phyloP scores from a whole-genome alignment of 192 early-diverging fungal genomes.

The Gorgonomyces haynaldii region DNA sequence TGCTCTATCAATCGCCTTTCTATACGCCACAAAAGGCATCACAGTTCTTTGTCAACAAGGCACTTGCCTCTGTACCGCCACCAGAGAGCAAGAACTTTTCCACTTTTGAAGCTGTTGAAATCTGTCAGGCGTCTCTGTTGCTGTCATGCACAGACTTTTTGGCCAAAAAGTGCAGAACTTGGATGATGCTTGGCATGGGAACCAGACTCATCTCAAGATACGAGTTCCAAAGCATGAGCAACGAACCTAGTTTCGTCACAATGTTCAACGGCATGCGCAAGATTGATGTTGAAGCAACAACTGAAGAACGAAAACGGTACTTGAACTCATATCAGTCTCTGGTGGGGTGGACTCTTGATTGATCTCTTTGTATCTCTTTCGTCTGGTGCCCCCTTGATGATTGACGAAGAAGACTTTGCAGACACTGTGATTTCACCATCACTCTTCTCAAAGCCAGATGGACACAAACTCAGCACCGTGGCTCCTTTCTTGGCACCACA shows the following conservation, averaged over 20 bases:
- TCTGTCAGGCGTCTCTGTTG: slow-evolving; percentile 6
- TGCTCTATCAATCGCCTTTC: slow-evolving; percentile 20
- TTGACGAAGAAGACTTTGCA: slow-evolving; percentile 17
- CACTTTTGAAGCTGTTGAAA: neutral
- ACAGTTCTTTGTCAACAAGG: slow-evolving; percentile 13
- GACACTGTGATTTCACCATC: slow-evolving; percentile 8
- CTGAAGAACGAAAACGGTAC: slow-evolving; percentile 20
- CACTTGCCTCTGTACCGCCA: slow-evolving; percentile 1
- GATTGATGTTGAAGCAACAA: neutral
- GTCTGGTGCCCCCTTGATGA: slow-evolving; percentile 7
- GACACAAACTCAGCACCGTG: neutral
- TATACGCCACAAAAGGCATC: slow-evolving; percentile 19
- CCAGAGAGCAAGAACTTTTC: slow-evolving; percentile 2
- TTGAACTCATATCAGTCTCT: slow-evolving; percentile 6
- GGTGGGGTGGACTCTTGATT: slow-evolving; percentile 15
- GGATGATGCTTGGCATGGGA: slow-evolving; percentile 10
- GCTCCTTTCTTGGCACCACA: neutral
- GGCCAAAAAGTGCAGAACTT: neutral
- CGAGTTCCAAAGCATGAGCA: neutral
- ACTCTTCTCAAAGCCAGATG: slow-evolving; percentile 7
- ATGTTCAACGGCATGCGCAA: slow-evolving; percentile 12
- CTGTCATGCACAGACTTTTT: slow-evolving; percentile 5
- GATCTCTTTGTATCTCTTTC: slow-evolving; percentile 11
- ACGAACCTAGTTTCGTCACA: slow-evolving; percentile 9
- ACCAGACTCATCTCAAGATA: neutral